phyloP scores from a whole-genome alignment of 179 eudicot species.

The Camellia oleifera region DNA sequence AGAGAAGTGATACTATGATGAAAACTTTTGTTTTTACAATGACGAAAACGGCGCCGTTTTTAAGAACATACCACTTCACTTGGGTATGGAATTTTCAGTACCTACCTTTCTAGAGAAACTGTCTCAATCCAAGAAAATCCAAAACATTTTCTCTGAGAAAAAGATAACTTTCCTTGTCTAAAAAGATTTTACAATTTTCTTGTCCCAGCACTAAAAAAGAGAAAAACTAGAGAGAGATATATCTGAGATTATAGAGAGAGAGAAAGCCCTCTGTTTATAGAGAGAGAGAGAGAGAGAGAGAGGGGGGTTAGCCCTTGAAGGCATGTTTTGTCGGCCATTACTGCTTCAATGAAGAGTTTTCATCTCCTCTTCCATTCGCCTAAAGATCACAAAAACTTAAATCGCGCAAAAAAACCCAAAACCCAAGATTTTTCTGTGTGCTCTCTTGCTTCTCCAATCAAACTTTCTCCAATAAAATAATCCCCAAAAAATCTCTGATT shows the following conservation, averaged over 20 bases:
- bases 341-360: conserved; percentile 40
- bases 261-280: background rate
- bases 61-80: background rate
- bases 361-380: conserved; percentile 16
- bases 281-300: conserved; percentile 13
- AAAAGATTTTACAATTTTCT: conserved; percentile 7
- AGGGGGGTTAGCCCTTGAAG: conserved; percentile 8
- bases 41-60: background rate
- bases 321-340: conserved; percentile 84
- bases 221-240: background rate
- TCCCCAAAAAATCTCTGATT: conserved; percentile 14
- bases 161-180: conserved; percentile 9
- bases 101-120: background rate
- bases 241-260: too few relatives aligned
- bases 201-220: conserved; percentile 20
- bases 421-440: conserved; percentile 1
- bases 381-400: conserved; percentile 1
- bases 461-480: conserved; percentile 11
- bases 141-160: background rate
- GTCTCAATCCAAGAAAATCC: background rate
- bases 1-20: background rate
- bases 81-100: background rate
- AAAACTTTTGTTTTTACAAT: background rate
- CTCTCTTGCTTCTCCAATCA: conserved; percentile 18
- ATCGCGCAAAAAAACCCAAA: background rate